Evolutionary conservation across 1,284 basidiomycete genomes (phyloP).

Genomic region (Coniferiporia sulphurascens): DNA sequence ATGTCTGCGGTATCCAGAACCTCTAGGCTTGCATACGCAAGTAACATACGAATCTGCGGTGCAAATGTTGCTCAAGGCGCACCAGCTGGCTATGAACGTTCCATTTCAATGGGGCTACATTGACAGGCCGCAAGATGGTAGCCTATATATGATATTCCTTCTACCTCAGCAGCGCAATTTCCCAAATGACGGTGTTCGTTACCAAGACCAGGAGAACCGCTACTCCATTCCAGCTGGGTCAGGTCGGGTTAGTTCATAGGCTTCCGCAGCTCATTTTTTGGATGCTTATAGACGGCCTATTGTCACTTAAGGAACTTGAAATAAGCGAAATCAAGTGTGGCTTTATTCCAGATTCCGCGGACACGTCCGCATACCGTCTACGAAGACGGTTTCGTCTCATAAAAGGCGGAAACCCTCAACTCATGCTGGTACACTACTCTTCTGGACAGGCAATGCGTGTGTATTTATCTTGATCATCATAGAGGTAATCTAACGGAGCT

Average conservation of each 20-base stretch:
- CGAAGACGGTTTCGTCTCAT: slow-evolving; percentile 63
- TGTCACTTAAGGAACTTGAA: slow-evolving; percentile 58
- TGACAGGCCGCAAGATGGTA: slow-evolving; percentile 69
- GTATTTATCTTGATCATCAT: slow-evolving; percentile 28
- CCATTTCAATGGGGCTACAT: slow-evolving; percentile 69
- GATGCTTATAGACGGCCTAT: not conserved
- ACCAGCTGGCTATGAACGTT: slow-evolving; percentile 45
- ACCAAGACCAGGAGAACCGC: slow-evolving; percentile 62
- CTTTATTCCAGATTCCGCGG: slow-evolving; percentile 60
- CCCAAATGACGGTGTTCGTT: slow-evolving; percentile 69
- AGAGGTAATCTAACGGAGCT: slow-evolving; percentile 4
- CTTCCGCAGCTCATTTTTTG: not conserved
- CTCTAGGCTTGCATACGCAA: slow-evolving; percentile 48
- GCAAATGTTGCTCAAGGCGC: slow-evolving; percentile 54
- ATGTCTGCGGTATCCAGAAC: slow-evolving; percentile 64
- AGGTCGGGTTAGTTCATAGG: slow-evolving; percentile 41
- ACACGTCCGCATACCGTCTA: slow-evolving; percentile 55
- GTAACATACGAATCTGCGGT: slow-evolving; percentile 54
- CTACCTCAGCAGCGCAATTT: slow-evolving; percentile 49
- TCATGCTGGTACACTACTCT: slow-evolving; percentile 68
- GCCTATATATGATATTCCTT: slow-evolving; percentile 52
- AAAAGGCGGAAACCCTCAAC: slow-evolving; percentile 64
- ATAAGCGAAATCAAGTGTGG: slow-evolving; percentile 66
- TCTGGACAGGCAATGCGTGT: slow-evolving; percentile 55
- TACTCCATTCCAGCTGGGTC: slow-evolving; percentile 43